Base-by-base conservation (phyloP, 192 early-diverging fungal species). In the Phlyctochytrium bullatum region DNA sequence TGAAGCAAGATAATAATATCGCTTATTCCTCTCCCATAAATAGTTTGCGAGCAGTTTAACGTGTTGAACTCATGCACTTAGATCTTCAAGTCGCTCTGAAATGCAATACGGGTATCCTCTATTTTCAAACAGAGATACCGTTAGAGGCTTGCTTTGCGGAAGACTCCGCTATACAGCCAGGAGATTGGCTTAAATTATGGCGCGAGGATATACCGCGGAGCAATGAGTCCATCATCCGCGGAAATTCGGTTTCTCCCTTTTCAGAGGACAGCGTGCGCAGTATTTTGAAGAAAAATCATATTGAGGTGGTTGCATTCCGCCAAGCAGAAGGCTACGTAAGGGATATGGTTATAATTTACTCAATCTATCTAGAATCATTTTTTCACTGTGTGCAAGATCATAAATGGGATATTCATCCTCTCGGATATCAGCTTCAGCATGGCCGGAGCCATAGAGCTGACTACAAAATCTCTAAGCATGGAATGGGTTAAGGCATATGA, bases 391-490 rank as follows among this genome's bases (percentile, higher is more conserved):
- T 81, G 76, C 57, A 78, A 81, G 66, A 53, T 89, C 35, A 31
- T 67, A 30, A 86, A 88, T 65, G 86, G 83, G 14, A 64, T 78
- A n/a, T 25, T 85, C 53, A 84, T 89, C 61, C 77, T 87, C 36
- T 78, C 76, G 57, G 89, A 90, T 67, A 81, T 89, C 58, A n/a
- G n/a, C n/a, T n/a, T n/a, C n/a, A n/a, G n/a, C n/a, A n/a, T n/a
- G n/a, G n/a, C n/a, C n/a, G n/a, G n/a, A n/a, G 85, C 83, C 66
- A 61, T 89, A 28, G 87, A 85, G 40, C 10, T 6, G 6, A 47
- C 40, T 14, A 47, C 40, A 6, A 47, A 47, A 20, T 47, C 40
- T 6, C 20, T 47, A 14, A 20, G 10, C 6, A 14, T 47, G 40
- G 40, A 47, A 47, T 47, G 40, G 40, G 40, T 47, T 6, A 47